Base-by-base conservation (phyloP, 1,139 yeast species). In the Insectozyma bohioensis region DNA sequence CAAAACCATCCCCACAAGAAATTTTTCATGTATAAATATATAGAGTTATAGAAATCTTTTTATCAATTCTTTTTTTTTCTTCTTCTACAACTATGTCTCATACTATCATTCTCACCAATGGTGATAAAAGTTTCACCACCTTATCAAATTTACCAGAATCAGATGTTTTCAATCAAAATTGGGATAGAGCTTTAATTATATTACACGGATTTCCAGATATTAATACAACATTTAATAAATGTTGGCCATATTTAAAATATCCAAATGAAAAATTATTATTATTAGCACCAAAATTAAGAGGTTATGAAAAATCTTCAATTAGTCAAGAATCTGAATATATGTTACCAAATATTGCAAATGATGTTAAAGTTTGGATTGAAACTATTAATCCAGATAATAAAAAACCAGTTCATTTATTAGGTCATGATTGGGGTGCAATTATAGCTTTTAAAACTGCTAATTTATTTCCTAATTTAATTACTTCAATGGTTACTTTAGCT, bases 381-480 rank as follows among this genome's bases (percentile, higher is more conserved):
- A 41, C 47, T 26, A 40, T 58, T 21, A 46, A 48, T 27, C 49
- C 52, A 2, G 38, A 33, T 13, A 39, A 42, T 9, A 26, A 36
- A 6, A 47, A 55, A n/a, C 66, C 68, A 2, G 63, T 67, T 5
- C 71, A 67, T 41, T 41, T 68, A 22, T 50, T 68, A 13, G 73
- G 73, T 6, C 75, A 68, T 42, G 75, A 68, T 46, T 68, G 75
- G 75, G 75, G 75, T 17, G 72, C 75, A 2, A 48, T 65, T 16
- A 50, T 58, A 20, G 46, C 64, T 9, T 67, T 56, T 46, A 63
- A 63, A 40, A 49, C 66, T 2, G 67, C 72, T 2, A 49, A 52
- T 24, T 33, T 57, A 35, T 66, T 54, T 36, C 74, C 74, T 0
- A 63, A 64, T 7, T 40, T 56, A 34, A 43, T 68, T 15, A 49